Evolutionary conservation across 495 filamentous ascomycete genomes (phyloP).

Genomic region (Patellaria atrata): DNA sequence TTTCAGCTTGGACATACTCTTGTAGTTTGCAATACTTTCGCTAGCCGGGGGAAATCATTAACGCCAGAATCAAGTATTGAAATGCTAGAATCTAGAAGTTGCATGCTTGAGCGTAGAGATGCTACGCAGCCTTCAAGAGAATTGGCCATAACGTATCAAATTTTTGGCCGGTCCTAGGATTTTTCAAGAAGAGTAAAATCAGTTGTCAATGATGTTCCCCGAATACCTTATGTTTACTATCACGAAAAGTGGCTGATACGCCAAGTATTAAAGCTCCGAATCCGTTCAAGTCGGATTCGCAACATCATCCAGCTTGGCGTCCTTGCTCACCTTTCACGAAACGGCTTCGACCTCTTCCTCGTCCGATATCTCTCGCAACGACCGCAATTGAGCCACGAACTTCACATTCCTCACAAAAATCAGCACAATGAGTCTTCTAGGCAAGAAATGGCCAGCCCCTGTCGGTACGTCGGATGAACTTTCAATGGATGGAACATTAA

Average conservation of each 20-base stretch:
- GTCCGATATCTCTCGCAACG: not conserved
- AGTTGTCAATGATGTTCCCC: not conserved
- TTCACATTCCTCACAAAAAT: constrained; percentile 6
- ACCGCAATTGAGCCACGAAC: not conserved
- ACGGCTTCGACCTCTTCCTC: too few species aligned
- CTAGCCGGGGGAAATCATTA: constrained; percentile 58
- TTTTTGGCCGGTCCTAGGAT: too few species aligned
- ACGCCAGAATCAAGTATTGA: constrained; percentile 56
- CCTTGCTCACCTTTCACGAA: too few species aligned
- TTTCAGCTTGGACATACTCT: constrained; percentile 35
- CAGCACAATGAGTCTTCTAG: constrained; percentile 62
- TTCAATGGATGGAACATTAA: constrained; percentile 6
- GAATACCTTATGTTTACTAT: constrained; percentile 1
- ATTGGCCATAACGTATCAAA: constrained; percentile 9
- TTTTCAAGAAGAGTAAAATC: too few species aligned
- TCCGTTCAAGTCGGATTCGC: too few species aligned
- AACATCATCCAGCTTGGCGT: too few species aligned
- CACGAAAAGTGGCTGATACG: too few species aligned
- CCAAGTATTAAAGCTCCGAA: too few species aligned
- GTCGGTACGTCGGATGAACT: constrained; percentile 50
- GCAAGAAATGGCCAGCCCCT: constrained; percentile 85
- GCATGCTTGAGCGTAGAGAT: constrained; percentile 54
- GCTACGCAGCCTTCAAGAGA: constrained; percentile 50
- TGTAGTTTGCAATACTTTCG: constrained; percentile 55
- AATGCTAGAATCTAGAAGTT: constrained; percentile 61